These are phyloP conservation scores for Populus hybrid DNA, from an alignment of 441 rosid species.

Conservation along the genomic window DNA sequence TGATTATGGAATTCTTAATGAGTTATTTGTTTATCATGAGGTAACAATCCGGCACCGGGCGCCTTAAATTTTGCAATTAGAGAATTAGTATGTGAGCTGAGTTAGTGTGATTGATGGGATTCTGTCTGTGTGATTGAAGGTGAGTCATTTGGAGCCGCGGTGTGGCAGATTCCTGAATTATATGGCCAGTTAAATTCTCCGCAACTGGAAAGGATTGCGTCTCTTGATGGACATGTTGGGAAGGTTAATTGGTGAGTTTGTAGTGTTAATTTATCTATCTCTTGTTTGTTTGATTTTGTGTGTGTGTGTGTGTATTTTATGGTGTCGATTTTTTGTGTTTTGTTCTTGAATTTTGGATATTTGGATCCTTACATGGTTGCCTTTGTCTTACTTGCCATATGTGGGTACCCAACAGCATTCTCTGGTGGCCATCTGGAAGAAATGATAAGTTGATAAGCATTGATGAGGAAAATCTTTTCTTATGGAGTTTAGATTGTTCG, in stretches of 20 bases:
- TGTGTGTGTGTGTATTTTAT: background rate
- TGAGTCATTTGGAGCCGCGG: slow-evolving; percentile 84
- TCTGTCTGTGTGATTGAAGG: slow-evolving; percentile 38
- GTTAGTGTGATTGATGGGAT: background rate
- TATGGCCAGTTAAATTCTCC: slow-evolving; percentile 82
- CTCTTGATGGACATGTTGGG: slow-evolving; percentile 76
- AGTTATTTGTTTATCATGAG: background rate
- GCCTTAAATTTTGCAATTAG: background rate
- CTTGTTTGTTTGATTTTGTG: background rate
- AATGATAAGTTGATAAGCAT: slow-evolving; percentile 84
- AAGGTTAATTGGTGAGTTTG: slow-evolving; percentile 70
- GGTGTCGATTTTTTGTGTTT: background rate
- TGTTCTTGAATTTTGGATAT: background rate
- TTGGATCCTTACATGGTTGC: slow-evolving; percentile 4
- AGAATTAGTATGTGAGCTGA: background rate
- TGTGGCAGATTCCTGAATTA: slow-evolving; percentile 94
- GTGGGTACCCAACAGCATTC: slow-evolving; percentile 42
- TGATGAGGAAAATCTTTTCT: slow-evolving; percentile 67
- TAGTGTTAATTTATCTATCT: background rate
- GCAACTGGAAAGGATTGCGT: slow-evolving; percentile 74
- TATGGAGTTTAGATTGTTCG: slow-evolving; percentile 83
- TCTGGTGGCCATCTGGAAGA: slow-evolving; percentile 94
- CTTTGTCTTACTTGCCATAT: slow-evolving; percentile 13
- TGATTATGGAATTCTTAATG: background rate
- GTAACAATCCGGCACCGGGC: background rate